phyloP scores from a whole-genome alignment of 148 eudicot genomes.

The Selenicereus undatus region DNA sequence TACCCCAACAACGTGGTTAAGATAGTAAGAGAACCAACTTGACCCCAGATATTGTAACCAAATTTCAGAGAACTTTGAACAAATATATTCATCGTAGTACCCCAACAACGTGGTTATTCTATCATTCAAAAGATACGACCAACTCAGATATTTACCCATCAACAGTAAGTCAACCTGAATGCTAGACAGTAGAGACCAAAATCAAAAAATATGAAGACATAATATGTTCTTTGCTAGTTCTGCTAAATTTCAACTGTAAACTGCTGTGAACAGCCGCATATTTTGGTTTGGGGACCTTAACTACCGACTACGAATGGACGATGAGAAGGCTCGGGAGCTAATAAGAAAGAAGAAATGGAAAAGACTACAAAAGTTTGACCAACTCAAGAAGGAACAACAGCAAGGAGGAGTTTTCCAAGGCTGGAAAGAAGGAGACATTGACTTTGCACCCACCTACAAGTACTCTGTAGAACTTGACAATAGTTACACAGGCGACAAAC shows the following conservation, averaged over 20 bases:
- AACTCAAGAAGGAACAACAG: constrained; percentile 60
- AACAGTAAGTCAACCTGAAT: background rate
- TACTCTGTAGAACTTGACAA: constrained; percentile 54
- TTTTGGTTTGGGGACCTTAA: constrained; percentile 92
- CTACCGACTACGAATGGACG: constrained; percentile 61
- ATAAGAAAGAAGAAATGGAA: constrained; percentile 69
- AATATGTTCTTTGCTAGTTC: background rate
- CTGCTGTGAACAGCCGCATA: constrained; percentile 36
- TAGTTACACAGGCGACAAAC: constrained; percentile 36
- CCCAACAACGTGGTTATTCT: background rate
- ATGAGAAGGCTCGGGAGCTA: constrained; percentile 49
- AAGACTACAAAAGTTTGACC: constrained; percentile 45
- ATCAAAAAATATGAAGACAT: background rate
- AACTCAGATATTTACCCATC: background rate
- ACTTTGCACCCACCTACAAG: constrained; percentile 70
- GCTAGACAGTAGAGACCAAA: background rate
- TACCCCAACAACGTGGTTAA: background rate
- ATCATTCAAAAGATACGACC: background rate
- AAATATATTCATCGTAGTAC: background rate
- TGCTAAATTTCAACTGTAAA: background rate
- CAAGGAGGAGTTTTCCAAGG: constrained; percentile 59
- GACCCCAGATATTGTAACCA: background rate
- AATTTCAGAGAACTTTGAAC: constrained; percentile 3
- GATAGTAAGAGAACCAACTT: background rate
- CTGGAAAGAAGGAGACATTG: constrained; percentile 69